These are phyloP conservation scores for Candida ascalaphidarum DNA, from an alignment of 805 yeast species.

Conservation along the genomic window DNA sequence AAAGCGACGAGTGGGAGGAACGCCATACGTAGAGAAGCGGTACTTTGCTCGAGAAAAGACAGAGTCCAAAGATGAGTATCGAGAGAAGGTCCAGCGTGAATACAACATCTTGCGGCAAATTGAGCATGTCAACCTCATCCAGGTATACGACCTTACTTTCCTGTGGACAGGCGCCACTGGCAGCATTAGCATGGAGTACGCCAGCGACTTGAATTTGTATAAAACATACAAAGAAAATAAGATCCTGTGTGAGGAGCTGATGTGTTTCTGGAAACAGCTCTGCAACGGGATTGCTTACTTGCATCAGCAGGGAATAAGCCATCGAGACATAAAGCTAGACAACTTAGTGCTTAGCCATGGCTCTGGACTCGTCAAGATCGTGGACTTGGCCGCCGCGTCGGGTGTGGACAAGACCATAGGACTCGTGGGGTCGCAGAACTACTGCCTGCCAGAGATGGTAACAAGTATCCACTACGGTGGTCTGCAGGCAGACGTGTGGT, in stretches of 20 bases:
- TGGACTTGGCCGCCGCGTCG: slow-evolving; percentile 33
- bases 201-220: slow-evolving; percentile 15
- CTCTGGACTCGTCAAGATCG: slow-evolving; percentile 27
- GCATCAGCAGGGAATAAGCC: slow-evolving; percentile 31
- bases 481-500: slow-evolving; percentile 39
- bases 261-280: slow-evolving; percentile 35
- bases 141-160: slow-evolving; percentile 20
- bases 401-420: slow-evolving; percentile 19
- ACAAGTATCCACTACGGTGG: slow-evolving; percentile 30
- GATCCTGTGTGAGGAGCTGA: slow-evolving; percentile 5
- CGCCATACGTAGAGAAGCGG: slow-evolving; percentile 35
- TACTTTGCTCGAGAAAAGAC: slow-evolving; percentile 30
- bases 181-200: slow-evolving; percentile 23
- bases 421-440: slow-evolving; percentile 38
- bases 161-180: slow-evolving; percentile 12
- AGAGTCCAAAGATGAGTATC: slow-evolving; percentile 33
- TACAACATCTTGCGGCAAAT: slow-evolving; percentile 17
- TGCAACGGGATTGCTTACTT: slow-evolving; percentile 27
- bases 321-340: slow-evolving; percentile 43
- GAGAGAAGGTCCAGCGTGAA: slow-evolving; percentile 29
- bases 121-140: slow-evolving; percentile 25
- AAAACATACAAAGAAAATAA: slow-evolving; percentile 4
- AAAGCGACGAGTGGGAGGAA: background rate
- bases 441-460: slow-evolving; percentile 42
- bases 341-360: slow-evolving; percentile 28